These are phyloP conservation scores for Lactarius indigo DNA, from an alignment of 768 basidiomycete species.

Conservation along the genomic window DNA sequence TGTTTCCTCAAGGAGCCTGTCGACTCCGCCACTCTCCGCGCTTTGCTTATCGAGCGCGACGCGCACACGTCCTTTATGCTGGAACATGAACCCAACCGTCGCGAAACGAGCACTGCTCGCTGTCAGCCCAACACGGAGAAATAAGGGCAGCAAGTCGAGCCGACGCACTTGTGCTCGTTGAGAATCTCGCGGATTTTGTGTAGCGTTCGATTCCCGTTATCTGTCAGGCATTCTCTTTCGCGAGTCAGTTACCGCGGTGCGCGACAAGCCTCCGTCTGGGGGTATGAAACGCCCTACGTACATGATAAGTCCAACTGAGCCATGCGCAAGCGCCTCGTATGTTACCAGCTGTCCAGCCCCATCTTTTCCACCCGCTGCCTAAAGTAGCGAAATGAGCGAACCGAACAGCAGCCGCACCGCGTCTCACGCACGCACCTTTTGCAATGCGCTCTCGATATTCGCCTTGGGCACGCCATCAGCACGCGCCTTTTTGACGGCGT, in stretches of 20 bases:
- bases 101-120: conserved; percentile 22
- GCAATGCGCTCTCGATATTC: conserved; percentile 25
- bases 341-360: conserved; percentile 12
- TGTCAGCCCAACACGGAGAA: background rate
- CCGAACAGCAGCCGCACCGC: background rate
- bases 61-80: conserved; percentile 20
- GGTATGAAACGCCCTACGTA: conserved; percentile 11
- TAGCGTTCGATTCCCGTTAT: conserved; percentile 24
- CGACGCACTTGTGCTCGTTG: conserved; percentile 25
- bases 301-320: conserved; percentile 26
- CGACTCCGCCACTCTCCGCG: background rate
- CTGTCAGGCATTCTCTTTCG: conserved; percentile 26
- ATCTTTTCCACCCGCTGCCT: conserved; percentile 23
- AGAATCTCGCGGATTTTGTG: conserved; percentile 21
- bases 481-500: conserved; percentile 20
- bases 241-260: background rate
- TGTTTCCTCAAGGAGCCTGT: conserved; percentile 20
- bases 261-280: no score
- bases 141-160: background rate
- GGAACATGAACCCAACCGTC: conserved; percentile 26
- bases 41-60: conserved; percentile 16
- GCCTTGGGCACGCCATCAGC: conserved; percentile 24
- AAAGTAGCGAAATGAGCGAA: background rate
- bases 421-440: conserved; percentile 22
- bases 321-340: conserved; percentile 26